Evolutionary conservation across 306 rosid genomes (phyloP).

Genomic region (Vigna trinervia): DNA sequence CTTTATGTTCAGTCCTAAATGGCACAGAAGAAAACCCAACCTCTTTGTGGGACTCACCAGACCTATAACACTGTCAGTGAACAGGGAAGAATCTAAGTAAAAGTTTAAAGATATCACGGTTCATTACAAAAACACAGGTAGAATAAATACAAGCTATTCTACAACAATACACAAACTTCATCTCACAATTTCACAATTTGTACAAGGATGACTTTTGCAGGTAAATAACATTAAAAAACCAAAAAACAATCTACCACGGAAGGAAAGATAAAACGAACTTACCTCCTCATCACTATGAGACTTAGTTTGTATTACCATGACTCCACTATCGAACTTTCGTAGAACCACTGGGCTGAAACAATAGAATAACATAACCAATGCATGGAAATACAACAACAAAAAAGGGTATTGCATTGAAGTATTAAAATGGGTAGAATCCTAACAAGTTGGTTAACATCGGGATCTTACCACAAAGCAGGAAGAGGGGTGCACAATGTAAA

Average conservation of each 20-base stretch:
- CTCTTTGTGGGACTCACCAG: background rate
- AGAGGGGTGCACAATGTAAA: background rate
- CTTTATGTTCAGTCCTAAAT: background rate
- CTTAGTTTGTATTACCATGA: slow-evolving; percentile 94
- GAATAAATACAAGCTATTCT: slow-evolving; percentile 23
- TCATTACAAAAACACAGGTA: background rate
- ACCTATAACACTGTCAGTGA: background rate
- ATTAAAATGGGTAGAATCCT: slow-evolving; percentile 31
- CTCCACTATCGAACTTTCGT: slow-evolving; percentile 97
- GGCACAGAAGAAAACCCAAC: background rate
- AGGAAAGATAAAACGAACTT: slow-evolving; percentile 19
- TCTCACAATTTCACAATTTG: slow-evolving; percentile 20
- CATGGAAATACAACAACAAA: slow-evolving; percentile 13
- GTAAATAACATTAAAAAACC: slow-evolving; percentile 24
- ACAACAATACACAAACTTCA: slow-evolving; percentile 7
- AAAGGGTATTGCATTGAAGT: slow-evolving; percentile 5
- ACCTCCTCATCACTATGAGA: slow-evolving; percentile 95
- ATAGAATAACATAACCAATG: slow-evolving; percentile 32
- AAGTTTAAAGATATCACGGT: background rate
- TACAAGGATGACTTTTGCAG: slow-evolving; percentile 29
- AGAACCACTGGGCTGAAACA: slow-evolving; percentile 76
- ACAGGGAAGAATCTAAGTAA: slow-evolving; percentile 8
- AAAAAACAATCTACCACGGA: background rate
- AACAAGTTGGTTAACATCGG: background rate
- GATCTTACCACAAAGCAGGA: background rate